A percentile compares a stretch with the other conserved stretches of the same genome.
Conservation (phyloP, 2,329 filamentous ascomycete species). For the Botrytis fabae region DNA sequence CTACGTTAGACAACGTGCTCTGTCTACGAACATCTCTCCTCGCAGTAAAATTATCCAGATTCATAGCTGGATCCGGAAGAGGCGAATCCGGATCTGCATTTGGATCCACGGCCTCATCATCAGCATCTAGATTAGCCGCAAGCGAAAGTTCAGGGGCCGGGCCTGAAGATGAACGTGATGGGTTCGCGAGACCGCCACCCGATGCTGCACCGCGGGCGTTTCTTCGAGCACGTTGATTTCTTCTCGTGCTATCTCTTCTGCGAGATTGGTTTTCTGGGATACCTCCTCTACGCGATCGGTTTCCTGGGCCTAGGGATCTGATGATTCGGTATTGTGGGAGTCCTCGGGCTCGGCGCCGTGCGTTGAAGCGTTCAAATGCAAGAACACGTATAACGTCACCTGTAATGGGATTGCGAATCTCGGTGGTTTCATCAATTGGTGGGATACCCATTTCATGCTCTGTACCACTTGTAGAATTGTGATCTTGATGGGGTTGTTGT, state of each 20-base stretch:
- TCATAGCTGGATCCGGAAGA: background rate
- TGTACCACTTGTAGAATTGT: fast-evolving
- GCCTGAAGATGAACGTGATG: too few species aligned
- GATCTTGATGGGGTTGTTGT: background rate
- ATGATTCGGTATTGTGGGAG: background rate
- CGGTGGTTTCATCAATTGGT: too few species aligned
- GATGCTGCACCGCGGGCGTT: too few species aligned
- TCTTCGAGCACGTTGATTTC: background rate
- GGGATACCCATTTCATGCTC: fast-evolving
- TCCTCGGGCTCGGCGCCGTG: too few species aligned
- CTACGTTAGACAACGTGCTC: background rate
- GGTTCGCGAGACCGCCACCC: background rate
- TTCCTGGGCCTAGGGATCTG: background rate
- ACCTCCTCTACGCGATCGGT: background rate
- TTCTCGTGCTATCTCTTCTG: background rate
- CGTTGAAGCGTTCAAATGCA: too few species aligned
- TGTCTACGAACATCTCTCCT: background rate
- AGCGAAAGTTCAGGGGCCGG: too few species aligned
- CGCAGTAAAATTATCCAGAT: background rate
- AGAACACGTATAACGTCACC: too few species aligned
- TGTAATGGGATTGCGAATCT: too few species aligned
- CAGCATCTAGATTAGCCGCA: too few species aligned
- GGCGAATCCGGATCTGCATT: background rate
- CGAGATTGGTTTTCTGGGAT: too few species aligned
- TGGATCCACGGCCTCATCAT: background rate